Conservation (phyloP, 768 basidiomycete species). For the Vishniacozyma victoriae region DNA sequence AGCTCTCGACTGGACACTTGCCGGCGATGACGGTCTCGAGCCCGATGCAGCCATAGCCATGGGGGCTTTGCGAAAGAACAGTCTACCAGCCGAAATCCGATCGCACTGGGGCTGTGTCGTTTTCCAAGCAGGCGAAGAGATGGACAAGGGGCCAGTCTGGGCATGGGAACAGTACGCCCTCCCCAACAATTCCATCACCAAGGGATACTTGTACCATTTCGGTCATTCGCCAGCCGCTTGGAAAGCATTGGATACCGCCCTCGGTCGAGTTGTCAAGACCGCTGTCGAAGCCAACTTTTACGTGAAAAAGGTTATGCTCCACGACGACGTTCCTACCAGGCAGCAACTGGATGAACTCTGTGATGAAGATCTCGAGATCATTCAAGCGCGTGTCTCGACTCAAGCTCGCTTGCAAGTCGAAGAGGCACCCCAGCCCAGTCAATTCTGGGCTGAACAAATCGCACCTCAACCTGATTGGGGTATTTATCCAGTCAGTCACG, state of each 20-base stretch:
- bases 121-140: slow-evolving; percentile 38
- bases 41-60: slow-evolving; percentile 18
- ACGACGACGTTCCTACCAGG: too few relatives aligned
- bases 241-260: slow-evolving; percentile 22
- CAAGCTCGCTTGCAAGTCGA: too few relatives aligned
- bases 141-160: slow-evolving; percentile 41
- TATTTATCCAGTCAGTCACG: too few relatives aligned
- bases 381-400: too few relatives aligned
- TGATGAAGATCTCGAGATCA: too few relatives aligned
- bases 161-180: slow-evolving; percentile 40
- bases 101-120: slow-evolving; percentile 37
- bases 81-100: slow-evolving; percentile 1
- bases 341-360: too few relatives aligned
- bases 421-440: too few relatives aligned
- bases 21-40: slow-evolving; percentile 31
- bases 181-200: slow-evolving; percentile 22
- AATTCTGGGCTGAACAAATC: too few relatives aligned
- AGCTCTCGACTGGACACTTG: slow-evolving; percentile 38
- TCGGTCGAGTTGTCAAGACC: slow-evolving; percentile 23
- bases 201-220: slow-evolving; percentile 34
- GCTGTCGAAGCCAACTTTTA: slow-evolving; percentile 1
- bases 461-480: too few relatives aligned
- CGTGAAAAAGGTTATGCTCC: too few relatives aligned
- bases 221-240: slow-evolving; percentile 27
- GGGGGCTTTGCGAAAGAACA: slow-evolving; percentile 8